phyloP scores from a whole-genome alignment of 2,329 filamentous ascomycete species.

The Hypoxylon sp. region DNA sequence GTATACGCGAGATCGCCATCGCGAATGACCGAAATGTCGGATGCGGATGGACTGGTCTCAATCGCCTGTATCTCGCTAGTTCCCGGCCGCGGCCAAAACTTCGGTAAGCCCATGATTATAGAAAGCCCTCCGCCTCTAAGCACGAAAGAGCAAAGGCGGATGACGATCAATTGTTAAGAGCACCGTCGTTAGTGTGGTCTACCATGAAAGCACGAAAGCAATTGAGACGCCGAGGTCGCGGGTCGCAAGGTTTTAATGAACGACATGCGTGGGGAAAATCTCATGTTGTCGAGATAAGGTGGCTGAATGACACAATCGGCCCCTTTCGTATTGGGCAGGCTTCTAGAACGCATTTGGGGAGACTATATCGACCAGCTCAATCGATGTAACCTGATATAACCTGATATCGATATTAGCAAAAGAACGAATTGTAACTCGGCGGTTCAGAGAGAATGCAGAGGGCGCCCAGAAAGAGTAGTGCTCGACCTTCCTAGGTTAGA shows the following conservation, averaged over 20 bases:
- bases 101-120: constrained; percentile 41
- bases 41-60: constrained; percentile 32
- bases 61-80: constrained; percentile 22
- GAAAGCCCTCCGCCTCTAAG: not conserved
- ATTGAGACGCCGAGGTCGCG: constrained; percentile 1
- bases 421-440: constrained; percentile 3
- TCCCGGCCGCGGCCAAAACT: constrained; percentile 37
- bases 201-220: not conserved
- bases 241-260: constrained; percentile 10
- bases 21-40: constrained; percentile 45
- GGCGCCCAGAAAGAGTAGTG: constrained; percentile 8
- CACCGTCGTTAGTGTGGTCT: not conserved
- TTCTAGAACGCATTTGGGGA: constrained; percentile 20
- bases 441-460: constrained; percentile 4
- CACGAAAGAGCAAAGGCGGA: not conserved
- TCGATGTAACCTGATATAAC: constrained; percentile 11
- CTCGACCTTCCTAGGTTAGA: constrained; percentile 38
- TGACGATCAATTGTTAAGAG: not conserved
- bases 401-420: constrained; percentile 10
- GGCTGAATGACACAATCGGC: constrained; percentile 32
- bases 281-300: constrained; percentile 21
- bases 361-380: not conserved
- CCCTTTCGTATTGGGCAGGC: constrained; percentile 1
- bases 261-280: constrained; percentile 2
- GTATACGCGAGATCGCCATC: constrained; percentile 48